Evolutionary conservation across 257 asterid genomes (phyloP), one percentile per base, ranked within the genome.

Genomic region (Solanum etuberosum): DNA sequence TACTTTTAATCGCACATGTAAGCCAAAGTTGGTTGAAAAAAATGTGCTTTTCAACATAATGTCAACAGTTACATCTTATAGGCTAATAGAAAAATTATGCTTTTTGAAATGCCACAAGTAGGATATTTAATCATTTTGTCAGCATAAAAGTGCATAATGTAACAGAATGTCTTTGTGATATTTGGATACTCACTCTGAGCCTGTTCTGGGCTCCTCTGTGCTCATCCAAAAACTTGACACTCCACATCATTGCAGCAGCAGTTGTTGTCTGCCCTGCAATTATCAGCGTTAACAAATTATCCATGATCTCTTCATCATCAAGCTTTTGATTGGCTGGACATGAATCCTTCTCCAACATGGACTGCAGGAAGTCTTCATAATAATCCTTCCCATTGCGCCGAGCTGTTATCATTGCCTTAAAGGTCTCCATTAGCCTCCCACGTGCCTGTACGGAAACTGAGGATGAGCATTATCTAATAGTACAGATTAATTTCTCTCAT

Each of bases 201-300:
- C 16, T 90, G 4, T 93, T 85, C 57, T 93, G 97, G 12, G 82
- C 91, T 16, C 83, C 88, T 85, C 5, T 84, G 85, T 93, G 89
- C 14, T 92, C 95, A 87, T 88, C 88, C 86, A 94, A 88, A 87
- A 91, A 90, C 90, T 94, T 93, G 88, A 93, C 94, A 86, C 91
- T 84, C 97, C 97, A 94, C 97, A 94, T 94, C 88, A 94, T 92
- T 74, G 95, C 97, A 46, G 97, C 91, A 54, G 94, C 92, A 25
- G 94, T 93, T 25, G 97, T 92, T 76, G 91, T 92, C 68, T 91
- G 94, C 40, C 97, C 97, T 2, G 97, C 93, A 54, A 92, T 27
- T 42, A 94, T 87, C 54, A 89, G 34, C 3, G 94, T 94, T 86
- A 94, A 87, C 35, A 94, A 81, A 78, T 94, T 94, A 87, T 94